Evolutionary conservation across 2,329 filamentous ascomycete genomes (phyloP).

Genomic region (Colletotrichum neosansevieriae): DNA sequence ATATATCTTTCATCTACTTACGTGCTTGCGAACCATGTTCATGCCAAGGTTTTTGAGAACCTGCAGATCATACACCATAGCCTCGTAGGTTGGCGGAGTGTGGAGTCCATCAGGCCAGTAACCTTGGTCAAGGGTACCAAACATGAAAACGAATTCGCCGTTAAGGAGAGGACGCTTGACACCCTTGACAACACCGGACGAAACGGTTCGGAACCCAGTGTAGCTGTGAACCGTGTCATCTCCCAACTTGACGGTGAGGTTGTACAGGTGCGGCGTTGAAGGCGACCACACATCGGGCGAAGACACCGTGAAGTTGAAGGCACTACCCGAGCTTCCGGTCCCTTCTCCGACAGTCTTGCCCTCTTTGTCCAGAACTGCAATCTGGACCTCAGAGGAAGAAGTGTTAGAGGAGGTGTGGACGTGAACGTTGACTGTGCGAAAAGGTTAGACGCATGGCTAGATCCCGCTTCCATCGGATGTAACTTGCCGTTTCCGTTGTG

Average conservation of each 20-base stretch:
- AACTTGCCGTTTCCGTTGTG: slow-evolving; percentile 64
- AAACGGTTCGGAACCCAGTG: slow-evolving; percentile 76
- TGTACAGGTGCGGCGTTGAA: slow-evolving; percentile 71
- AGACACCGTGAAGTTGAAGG: slow-evolving; percentile 67
- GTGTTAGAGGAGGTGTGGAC: slow-evolving; percentile 59
- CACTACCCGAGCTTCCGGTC: slow-evolving; percentile 58
- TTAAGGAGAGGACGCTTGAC: slow-evolving; percentile 74
- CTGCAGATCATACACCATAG: slow-evolving; percentile 75
- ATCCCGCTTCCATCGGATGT: not conserved
- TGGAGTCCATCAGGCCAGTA: slow-evolving; percentile 80
- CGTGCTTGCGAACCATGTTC: slow-evolving; percentile 79
- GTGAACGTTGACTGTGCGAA: slow-evolving; percentile 63
- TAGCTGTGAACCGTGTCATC: slow-evolving; percentile 72
- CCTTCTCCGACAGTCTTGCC: slow-evolving; percentile 58
- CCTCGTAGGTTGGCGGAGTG: slow-evolving; percentile 72
- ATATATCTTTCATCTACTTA: slow-evolving; percentile 49
- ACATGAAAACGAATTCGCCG: slow-evolving; percentile 75
- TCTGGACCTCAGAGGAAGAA: slow-evolving; percentile 49
- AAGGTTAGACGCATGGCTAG: slow-evolving; percentile 18
- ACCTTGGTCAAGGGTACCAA: slow-evolving; percentile 78
- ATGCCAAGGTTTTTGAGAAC: slow-evolving; percentile 74
- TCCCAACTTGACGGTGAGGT: slow-evolving; percentile 66
- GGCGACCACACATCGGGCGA: slow-evolving; percentile 75
- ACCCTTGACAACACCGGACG: slow-evolving; percentile 66
- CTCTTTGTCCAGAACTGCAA: slow-evolving; percentile 51